Evolutionary conservation across 768 basidiomycete genomes (phyloP), one percentile per base, ranked within the genome.

Genomic region (Dacryopinax spathularia): DNA sequence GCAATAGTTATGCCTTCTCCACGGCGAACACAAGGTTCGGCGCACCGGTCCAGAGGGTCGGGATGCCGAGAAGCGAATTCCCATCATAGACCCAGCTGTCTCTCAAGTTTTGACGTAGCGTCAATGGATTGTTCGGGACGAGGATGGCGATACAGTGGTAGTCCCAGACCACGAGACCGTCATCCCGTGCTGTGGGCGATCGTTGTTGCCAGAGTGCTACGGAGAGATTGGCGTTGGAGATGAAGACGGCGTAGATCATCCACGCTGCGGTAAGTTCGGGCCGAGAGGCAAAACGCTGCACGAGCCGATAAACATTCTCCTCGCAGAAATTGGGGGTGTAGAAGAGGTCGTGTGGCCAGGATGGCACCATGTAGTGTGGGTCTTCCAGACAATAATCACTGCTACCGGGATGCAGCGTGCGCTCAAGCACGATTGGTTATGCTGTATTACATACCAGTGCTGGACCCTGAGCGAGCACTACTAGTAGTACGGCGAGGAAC

Each of bases 301-400:
- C 78, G 0, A 89, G 77, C 39, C 84, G 73, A 66, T 86, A 88
- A 34, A 87, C 73, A 70, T 88, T 88, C 71, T 88, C 87, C 75
- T 89, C 87, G 73, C 86, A 88, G 65, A 82, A 88, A 68, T 75
- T 80, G 2, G 75, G 75, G 1, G 85, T 87, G 72, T 87, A 87
- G 61, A 31, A 5, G 9, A 56, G 48, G 15, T 56, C 25, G 3
- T 22, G 9, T 3, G 48, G 48, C 5, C 25, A 9, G 13, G 9
- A 6, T 15, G 48, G 48, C 48, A 29, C 25, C 31, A 20, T 29
- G 12, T 10, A n/a, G n/a, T n/a, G n/a, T n/a, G n/a, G n/a, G n/a
- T n/a, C n/a, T n/a, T n/a, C n/a, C n/a, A n/a, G n/a, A n/a, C n/a
- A n/a, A n/a, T n/a, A n/a, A n/a, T n/a, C n/a, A n/a, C n/a, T n/a